Conservation (phyloP, 2,329 filamentous ascomycete genomes). For the Madurella fahalii region DNA sequence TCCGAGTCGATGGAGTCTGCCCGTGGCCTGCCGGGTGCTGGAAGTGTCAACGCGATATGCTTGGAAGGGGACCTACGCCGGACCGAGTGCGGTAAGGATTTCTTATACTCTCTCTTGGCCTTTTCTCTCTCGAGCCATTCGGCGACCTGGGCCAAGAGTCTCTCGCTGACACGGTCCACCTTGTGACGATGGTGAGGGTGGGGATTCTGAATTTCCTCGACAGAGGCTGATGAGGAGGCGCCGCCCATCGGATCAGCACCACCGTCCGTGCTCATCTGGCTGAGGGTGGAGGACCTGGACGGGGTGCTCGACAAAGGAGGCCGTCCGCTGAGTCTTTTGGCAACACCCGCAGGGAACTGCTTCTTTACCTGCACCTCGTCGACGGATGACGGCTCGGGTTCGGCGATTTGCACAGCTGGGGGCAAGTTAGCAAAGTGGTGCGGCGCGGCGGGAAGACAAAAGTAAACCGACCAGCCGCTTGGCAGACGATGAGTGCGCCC, state of each 20-base stretch:
- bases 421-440: constrained; percentile 1
- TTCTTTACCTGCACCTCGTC: constrained; percentile 39
- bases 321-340: constrained; percentile 43
- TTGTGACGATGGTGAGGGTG: constrained; percentile 34
- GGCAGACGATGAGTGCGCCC: no score
- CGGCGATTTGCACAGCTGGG: constrained; percentile 55
- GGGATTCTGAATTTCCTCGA: constrained; percentile 26
- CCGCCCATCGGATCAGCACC: constrained; percentile 24
- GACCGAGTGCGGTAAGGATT: constrained; percentile 42
- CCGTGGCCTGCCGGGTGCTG: constrained; percentile 27
- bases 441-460: background rate
- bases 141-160: constrained; percentile 67
- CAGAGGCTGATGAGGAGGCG: constrained; percentile 27
- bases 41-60: constrained; percentile 14
- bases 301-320: constrained; percentile 37
- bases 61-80: constrained; percentile 37
- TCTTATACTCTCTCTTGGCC: constrained; percentile 57
- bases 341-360: constrained; percentile 43
- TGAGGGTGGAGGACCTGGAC: constrained; percentile 43
- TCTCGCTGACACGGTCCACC: constrained; percentile 42
- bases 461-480: background rate
- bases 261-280: constrained; percentile 35
- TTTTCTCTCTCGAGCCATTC: constrained; percentile 84
- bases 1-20: constrained; percentile 61
- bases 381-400: constrained; percentile 39